These are phyloP conservation scores for Termitomyces eurrhizus DNA, from an alignment of 768 basidiomycete species.

Conservation along the genomic window DNA sequence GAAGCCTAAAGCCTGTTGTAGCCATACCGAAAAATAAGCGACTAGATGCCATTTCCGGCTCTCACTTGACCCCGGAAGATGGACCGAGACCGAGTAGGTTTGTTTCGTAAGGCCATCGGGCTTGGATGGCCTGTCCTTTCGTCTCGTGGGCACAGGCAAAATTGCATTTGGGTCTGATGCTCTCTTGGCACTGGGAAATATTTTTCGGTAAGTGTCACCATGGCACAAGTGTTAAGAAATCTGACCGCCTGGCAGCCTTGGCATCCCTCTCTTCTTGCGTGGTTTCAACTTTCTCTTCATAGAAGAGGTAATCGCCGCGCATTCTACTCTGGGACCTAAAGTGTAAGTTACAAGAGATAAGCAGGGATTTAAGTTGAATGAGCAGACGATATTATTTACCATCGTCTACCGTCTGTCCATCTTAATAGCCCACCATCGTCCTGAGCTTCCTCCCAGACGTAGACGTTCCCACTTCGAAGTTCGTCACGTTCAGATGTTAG, in stretches of 20 bases:
- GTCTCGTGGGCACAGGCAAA: constrained; percentile 56
- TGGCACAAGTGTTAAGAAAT: constrained; percentile 1
- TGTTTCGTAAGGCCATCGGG: constrained; percentile 83
- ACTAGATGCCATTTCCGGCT: constrained; percentile 81
- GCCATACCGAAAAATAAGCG: constrained; percentile 73
- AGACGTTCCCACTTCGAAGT: constrained; percentile 69
- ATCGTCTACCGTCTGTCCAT: constrained; percentile 82
- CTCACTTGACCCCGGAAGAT: constrained; percentile 53
- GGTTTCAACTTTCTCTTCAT: constrained; percentile 79
- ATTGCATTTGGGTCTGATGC: constrained; percentile 58
- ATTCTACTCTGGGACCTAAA: constrained; percentile 80
- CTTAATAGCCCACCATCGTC: constrained; percentile 66
- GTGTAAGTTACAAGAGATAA: not conserved
- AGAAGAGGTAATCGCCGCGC: constrained; percentile 80
- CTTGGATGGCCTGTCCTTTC: constrained; percentile 76
- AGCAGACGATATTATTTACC: constrained; percentile 34
- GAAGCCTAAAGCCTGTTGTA: not conserved
- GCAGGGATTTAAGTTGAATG: not conserved
- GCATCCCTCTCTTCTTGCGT: constrained; percentile 77
- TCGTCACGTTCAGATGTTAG: constrained; percentile 66
- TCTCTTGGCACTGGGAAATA: constrained; percentile 43
- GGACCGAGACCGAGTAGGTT: constrained; percentile 76
- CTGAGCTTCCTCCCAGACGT: constrained; percentile 85
- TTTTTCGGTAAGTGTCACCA: constrained; percentile 8
- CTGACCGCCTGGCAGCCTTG: constrained; percentile 73